These are phyloP conservation scores for Salix purpurea DNA, from an alignment of 345 rosid species.

Conservation along the genomic window DNA sequence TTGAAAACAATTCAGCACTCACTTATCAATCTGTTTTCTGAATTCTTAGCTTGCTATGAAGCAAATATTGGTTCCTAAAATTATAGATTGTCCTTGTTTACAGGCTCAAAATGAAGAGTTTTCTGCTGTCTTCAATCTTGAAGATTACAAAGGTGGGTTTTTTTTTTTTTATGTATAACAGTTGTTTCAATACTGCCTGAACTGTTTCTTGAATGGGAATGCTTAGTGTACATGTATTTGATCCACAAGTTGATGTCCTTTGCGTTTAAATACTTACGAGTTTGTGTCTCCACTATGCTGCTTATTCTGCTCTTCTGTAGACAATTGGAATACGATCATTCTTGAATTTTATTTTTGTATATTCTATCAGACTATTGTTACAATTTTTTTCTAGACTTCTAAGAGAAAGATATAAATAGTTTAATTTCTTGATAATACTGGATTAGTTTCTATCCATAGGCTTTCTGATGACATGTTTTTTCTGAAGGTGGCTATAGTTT, in stretches of 20 bases:
- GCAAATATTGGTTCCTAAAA: background rate
- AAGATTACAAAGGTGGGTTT: constrained; percentile 84
- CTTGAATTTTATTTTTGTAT: background rate
- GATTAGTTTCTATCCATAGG: background rate
- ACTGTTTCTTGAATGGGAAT: background rate
- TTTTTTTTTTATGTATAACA: background rate
- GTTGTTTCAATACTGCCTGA: background rate
- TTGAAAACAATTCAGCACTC: background rate
- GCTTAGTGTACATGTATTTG: background rate
- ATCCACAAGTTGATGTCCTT: background rate
- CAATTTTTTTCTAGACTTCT: background rate
- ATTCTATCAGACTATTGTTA: background rate
- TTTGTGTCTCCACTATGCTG: background rate
- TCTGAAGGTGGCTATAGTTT: background rate
- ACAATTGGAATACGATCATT: background rate
- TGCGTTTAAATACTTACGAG: background rate
- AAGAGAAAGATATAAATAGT: background rate
- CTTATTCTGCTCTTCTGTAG: background rate
- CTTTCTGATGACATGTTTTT: background rate
- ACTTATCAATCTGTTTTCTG: background rate
- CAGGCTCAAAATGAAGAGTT: constrained; percentile 95
- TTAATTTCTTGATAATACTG: background rate
- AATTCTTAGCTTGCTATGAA: background rate
- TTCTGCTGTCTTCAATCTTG: constrained; percentile 71
- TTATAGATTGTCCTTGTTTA: constrained; percentile 9